A percentile compares a stretch with the other conserved stretches of the same genome.
phyloP scores from a whole-genome alignment of 2,329 filamentous ascomycete genomes.

The Phaeophleospora eucalypticola region DNA sequence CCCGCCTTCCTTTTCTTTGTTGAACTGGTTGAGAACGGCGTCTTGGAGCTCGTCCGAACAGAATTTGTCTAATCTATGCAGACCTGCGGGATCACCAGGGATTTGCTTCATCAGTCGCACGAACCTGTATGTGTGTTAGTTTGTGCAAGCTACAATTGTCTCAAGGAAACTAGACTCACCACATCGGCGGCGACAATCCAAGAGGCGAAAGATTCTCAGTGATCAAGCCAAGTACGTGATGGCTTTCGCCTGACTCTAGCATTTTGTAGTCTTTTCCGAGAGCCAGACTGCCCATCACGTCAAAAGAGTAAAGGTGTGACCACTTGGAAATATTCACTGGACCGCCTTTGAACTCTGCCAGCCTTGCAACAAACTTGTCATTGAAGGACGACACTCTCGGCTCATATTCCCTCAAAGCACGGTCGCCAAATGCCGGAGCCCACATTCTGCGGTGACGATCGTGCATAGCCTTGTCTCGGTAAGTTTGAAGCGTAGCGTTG shows the following conservation, averaged over 20 bases:
- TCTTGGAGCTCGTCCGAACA: conserved; percentile 5
- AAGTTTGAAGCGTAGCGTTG: conserved; percentile 35
- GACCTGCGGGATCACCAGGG: conserved; percentile 4
- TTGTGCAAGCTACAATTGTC: no score
- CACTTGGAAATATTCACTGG: conserved; percentile 38
- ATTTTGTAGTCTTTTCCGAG: conserved; percentile 23
- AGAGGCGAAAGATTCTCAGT: conserved; percentile 27
- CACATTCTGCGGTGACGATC: conserved; percentile 38
- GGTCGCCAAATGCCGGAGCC: conserved; percentile 40
- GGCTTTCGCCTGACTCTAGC: conserved; percentile 23
- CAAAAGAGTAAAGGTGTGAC: conserved; percentile 42
- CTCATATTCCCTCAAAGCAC: conserved; percentile 40
- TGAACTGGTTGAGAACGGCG: conserved; percentile 8
- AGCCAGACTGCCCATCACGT: conserved; percentile 41
- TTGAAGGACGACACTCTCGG: conserved; percentile 33
- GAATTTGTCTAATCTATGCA: conserved; percentile 2
- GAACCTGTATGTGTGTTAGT: conserved; percentile 1
- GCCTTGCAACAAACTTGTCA: conserved; percentile 29
- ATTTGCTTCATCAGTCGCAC: conserved; percentile 1
- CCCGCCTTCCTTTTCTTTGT: neutral
- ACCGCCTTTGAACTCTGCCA: conserved; percentile 24
- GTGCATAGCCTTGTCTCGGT: conserved; percentile 35
- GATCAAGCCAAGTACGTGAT: conserved; percentile 35
- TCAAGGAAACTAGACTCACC: no score
- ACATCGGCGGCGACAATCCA: conserved; percentile 5